Evolutionary conservation across 371 early-diverging fungal species (phyloP).

Genomic region (Parasitella parasitica): DNA sequence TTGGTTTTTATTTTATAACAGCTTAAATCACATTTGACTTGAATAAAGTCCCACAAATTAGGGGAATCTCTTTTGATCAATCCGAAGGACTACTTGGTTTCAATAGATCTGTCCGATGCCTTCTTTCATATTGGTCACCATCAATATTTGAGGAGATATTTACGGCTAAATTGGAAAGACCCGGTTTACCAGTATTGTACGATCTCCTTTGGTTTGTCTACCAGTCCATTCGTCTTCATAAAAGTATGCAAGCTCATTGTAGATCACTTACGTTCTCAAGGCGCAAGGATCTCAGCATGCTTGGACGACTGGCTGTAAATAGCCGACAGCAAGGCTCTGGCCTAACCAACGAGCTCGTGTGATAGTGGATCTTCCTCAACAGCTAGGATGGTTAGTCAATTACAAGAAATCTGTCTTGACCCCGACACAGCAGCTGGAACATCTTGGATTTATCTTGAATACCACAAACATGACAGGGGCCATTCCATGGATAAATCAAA

Average conservation of each 20-base stretch:
- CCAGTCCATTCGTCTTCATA: constrained; percentile 47
- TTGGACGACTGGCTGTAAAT: constrained; percentile 11
- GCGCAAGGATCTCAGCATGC: neutral
- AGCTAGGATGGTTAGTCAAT: constrained; percentile 5
- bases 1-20: no score
- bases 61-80: constrained; percentile 21
- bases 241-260: constrained; percentile 29
- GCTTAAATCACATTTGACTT: no score
- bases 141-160: constrained; percentile 17
- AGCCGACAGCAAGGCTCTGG: constrained; percentile 1
- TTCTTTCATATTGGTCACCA: constrained; percentile 27
- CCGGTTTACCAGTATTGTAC: constrained; percentile 46
- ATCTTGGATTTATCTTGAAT: constrained; percentile 11
- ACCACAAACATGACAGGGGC: neutral
- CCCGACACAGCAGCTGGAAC: constrained; percentile 13
- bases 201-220: constrained; percentile 47
- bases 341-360: neutral
- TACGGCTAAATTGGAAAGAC: constrained; percentile 47
- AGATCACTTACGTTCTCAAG: constrained; percentile 23
- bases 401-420: constrained; percentile 6
- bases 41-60: no score
- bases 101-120: constrained; percentile 35
- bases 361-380: neutral
- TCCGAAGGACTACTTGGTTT: constrained; percentile 25
- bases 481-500: constrained; percentile 10